Evolutionary conservation across 2,329 filamentous ascomycete genomes (phyloP), one percentile per base, ranked within the genome.

Genomic region (Penicillium verrucosum): DNA sequence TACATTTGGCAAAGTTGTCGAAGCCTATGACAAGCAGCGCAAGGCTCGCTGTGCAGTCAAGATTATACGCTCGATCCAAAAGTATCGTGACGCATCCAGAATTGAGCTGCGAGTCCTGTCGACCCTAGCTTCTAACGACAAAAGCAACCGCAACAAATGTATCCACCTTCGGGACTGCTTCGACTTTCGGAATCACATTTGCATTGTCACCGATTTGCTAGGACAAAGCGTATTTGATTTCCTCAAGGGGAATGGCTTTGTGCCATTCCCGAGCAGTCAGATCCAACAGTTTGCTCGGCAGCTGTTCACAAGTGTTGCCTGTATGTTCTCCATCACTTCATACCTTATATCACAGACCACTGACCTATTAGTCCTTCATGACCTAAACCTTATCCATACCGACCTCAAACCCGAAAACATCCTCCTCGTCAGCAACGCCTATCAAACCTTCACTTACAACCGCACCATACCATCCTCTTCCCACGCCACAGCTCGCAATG

Each of bases 201-300:
- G 94, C 81, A 89, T 89, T 59, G 86, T 89, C 66, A 89, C 86
- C 14, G 86, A 88, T 70, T 76, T 89, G 16, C 84, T 97, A 32
- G 93, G 93, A 46, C 93, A 97, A 70, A 97, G 93, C 68, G 93
- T 99, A 51, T 99, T 99, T 72, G 94, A 99, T 76, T 99, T 99
- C 67, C 82, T 99, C 46, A 99, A 99, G 78, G 87, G 88, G 69
- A 97, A 97, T 70, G 84, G 85, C 62, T 99, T 99, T 70, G 92
- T 96, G 18, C 94, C 94, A 0, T 99, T 99, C 70, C 94, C 94
- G 12, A 97, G 95, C 80, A 97, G 92, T 64, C 94, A 99, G 75
- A 99, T 99, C 57, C 94, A 97, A 74, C 93, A 85, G 72, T 97
- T 99, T 80, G 94, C 94, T 46, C 86, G 93, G 48, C 94, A 99